phyloP scores from a whole-genome alignment of 768 basidiomycete genomes.

The Phanerochaete sordida region DNA sequence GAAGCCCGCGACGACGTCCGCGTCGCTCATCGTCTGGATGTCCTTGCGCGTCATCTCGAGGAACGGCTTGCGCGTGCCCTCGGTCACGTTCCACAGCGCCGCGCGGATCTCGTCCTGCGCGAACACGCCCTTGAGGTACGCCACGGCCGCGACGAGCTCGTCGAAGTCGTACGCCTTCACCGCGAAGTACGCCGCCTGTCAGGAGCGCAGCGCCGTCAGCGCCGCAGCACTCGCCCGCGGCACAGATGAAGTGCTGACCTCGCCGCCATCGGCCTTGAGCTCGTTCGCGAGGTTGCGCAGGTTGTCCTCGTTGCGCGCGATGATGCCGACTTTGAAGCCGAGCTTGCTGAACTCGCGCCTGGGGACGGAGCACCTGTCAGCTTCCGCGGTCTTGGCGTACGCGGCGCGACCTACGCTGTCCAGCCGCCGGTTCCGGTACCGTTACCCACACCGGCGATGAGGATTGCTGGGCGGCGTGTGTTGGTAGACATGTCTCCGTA shows the following conservation, averaged over 20 bases:
- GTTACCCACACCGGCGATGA: slow-evolving; percentile 54
- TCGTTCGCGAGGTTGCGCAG: slow-evolving; percentile 52
- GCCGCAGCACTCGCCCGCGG: too few species aligned
- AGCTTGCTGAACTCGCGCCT: slow-evolving; percentile 59
- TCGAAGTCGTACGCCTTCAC: slow-evolving; percentile 32
- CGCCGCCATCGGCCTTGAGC: slow-evolving; percentile 55
- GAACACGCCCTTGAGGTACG: slow-evolving; percentile 46
- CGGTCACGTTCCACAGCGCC: slow-evolving; percentile 61
- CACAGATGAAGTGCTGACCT: slow-evolving; percentile 38
- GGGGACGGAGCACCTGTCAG: neutral
- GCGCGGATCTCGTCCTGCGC: slow-evolving; percentile 51
- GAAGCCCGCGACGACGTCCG: slow-evolving; percentile 56
- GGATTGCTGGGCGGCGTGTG: slow-evolving; percentile 43
- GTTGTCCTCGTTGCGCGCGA: slow-evolving; percentile 53
- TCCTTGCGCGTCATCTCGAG: slow-evolving; percentile 59
- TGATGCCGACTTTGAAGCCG: slow-evolving; percentile 65
- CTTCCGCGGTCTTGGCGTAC: too few species aligned
- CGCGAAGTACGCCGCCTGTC: slow-evolving; percentile 55
- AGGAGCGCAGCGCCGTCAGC: neutral
- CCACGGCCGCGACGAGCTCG: slow-evolving; percentile 38
- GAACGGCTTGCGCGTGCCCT: slow-evolving; percentile 63
- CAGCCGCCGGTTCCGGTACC: slow-evolving; percentile 52
- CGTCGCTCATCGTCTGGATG: slow-evolving; percentile 44
- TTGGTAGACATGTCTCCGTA: neutral
- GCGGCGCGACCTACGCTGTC: slow-evolving; percentile 42